Conservation (phyloP, 2,329 filamentous ascomycete species). For the Arthrocladium fulminans region DNA sequence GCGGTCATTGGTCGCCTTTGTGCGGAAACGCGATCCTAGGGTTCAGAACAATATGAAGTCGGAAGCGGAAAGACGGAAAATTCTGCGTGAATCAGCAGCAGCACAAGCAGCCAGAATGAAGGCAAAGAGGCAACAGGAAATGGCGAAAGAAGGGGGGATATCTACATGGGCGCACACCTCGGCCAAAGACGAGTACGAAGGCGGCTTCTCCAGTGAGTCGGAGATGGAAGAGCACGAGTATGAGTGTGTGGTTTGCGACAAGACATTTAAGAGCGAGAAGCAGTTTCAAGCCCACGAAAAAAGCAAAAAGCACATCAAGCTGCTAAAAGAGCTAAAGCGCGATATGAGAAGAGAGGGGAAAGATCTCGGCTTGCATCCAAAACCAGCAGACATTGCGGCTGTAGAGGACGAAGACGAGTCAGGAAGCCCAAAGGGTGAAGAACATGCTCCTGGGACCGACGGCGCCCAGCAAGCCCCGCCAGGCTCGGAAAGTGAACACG, state of each 20-base stretch:
- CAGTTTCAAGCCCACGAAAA: conserved; percentile 87
- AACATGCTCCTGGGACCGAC: not conserved
- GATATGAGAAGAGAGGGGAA: conserved; percentile 77
- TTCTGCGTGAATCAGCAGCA: conserved; percentile 65
- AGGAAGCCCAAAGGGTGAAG: conserved; percentile 7
- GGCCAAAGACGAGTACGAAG: conserved; percentile 43
- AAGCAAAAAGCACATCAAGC: conserved; percentile 92
- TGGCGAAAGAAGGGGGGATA: conserved; percentile 37
- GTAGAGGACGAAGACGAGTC: conserved; percentile 16
- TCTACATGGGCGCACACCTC: conserved; percentile 62
- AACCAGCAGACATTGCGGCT: conserved; percentile 12
- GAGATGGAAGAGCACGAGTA: conserved; percentile 47
- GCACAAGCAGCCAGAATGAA: conserved; percentile 77
- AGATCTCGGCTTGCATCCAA: conserved; percentile 28
- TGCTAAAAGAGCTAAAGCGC: conserved; percentile 66
- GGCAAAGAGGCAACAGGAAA: conserved; percentile 65
- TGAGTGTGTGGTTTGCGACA: conserved; percentile 56
- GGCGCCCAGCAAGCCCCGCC: no score
- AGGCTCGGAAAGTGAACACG: conserved; percentile 9
- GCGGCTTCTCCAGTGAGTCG: conserved; percentile 35
- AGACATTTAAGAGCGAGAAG: conserved; percentile 77
- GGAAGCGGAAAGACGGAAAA: conserved; percentile 70
- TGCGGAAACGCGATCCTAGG: conserved; percentile 82
- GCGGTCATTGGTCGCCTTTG: conserved; percentile 73
- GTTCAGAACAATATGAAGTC: conserved; percentile 69